Conservation (phyloP, 2,329 filamentous ascomycete genomes). For the Cordyceps tenuipes region DNA sequence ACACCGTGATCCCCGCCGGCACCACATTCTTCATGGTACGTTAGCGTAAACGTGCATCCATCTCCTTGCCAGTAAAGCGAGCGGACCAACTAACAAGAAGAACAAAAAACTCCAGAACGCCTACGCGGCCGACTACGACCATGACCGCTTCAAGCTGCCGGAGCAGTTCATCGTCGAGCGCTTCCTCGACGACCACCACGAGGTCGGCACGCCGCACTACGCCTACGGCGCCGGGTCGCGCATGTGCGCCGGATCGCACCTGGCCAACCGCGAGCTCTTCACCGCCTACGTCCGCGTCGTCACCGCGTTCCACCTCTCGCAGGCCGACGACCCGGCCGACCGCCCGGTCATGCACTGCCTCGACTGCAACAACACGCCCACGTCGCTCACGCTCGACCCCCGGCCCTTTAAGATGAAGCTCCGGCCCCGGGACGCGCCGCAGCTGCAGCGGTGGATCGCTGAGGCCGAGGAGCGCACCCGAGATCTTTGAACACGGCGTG, state of each 20-base stretch:
- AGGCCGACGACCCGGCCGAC: constrained; percentile 36
- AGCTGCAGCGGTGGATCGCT: constrained; percentile 43
- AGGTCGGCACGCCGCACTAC: constrained; percentile 51
- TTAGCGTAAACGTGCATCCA: too few species aligned
- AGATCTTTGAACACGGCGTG: constrained; percentile 27
- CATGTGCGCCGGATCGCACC: constrained; percentile 55
- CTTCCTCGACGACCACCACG: constrained; percentile 49
- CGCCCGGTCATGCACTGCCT: constrained; percentile 47
- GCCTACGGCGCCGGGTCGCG: constrained; percentile 54
- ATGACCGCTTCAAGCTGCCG: constrained; percentile 56
- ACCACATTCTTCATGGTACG: constrained; percentile 70
- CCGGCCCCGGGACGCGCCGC: constrained; percentile 35
- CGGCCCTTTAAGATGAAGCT: constrained; percentile 55
- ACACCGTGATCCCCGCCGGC: constrained; percentile 59
- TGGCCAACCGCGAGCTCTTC: constrained; percentile 56
- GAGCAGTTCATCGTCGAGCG: constrained; percentile 60
- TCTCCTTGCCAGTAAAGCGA: too few species aligned
- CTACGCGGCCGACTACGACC: constrained; percentile 67
- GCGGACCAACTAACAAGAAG: too few species aligned
- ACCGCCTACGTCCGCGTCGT: constrained; percentile 52
- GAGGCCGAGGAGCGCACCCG: constrained; percentile 42
- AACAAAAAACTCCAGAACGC: constrained; percentile 43
- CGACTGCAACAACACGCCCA: constrained; percentile 48
- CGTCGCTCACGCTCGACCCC: constrained; percentile 51
- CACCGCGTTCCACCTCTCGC: constrained; percentile 47